phyloP scores from a whole-genome alignment of 805 yeast genomes.

The Wickerhamomyces tratensis region DNA sequence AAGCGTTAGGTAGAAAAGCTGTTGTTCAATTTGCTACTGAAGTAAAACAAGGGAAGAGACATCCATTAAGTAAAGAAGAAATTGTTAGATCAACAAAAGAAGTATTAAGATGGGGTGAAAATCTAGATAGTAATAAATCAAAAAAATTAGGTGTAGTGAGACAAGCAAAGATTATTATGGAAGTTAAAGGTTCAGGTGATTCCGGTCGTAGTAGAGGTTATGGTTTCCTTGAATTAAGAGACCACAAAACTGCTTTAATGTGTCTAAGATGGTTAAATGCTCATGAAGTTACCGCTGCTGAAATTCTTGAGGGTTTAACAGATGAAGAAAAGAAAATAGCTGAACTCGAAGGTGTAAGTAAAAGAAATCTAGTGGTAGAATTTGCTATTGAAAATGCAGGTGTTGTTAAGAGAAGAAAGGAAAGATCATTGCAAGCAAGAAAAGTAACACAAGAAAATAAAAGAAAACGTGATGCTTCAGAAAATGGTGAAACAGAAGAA shows the following conservation, averaged over 20 bases:
- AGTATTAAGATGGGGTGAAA: conserved; percentile 36
- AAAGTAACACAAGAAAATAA: conserved; percentile 21
- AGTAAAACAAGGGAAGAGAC: conserved; percentile 65
- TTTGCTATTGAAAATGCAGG: conserved; percentile 95
- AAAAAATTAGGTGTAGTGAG: conserved; percentile 85
- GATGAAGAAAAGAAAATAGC: conserved; percentile 58
- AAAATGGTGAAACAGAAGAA: conserved; percentile 15
- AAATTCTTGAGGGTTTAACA: conserved; percentile 58
- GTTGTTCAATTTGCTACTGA: conserved; percentile 91
- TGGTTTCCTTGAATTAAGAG: conserved; percentile 89
- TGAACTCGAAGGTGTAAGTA: conserved; percentile 39
- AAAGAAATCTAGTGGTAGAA: conserved; percentile 80
- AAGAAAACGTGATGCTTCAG: conserved; percentile 12
- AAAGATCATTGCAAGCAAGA: conserved; percentile 39
- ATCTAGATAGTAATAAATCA: conserved; percentile 42
- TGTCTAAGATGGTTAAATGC: conserved; percentile 96
- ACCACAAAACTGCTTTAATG: conserved; percentile 89
- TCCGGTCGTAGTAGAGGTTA: conserved; percentile 92
- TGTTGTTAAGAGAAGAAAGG: conserved; percentile 85
- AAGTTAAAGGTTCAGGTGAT: conserved; percentile 81
- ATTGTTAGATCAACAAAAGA: conserved; percentile 65
- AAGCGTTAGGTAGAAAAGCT: conserved; percentile 89
- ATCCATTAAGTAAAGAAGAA: conserved; percentile 85
- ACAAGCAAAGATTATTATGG: conserved; percentile 90
- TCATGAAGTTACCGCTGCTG: conserved; percentile 67